Evolutionary conservation across 2,329 filamentous ascomycete species (phyloP), one percentile per base, ranked within the genome.

Genomic region (Coniella vitis): DNA sequence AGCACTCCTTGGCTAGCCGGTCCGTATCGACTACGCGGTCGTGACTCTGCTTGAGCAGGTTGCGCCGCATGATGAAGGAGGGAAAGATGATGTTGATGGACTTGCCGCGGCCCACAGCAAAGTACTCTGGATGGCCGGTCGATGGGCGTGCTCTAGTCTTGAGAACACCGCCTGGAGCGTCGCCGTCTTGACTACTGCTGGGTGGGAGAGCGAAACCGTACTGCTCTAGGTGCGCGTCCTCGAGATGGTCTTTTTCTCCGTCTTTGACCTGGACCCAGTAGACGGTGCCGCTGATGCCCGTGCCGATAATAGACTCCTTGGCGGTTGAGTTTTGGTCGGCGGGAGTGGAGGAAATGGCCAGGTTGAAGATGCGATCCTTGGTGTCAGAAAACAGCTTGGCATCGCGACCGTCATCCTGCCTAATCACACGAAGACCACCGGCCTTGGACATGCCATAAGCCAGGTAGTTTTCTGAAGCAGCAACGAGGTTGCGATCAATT

Each of bases 111-210:
- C 91, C 90, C 55, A 98, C 88, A 38, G 90, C 93, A 63, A 98
- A 97, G 68, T 90, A 94, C 54, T 95, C 89, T 1, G 90, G 86
- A 63, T 96, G 90, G 54, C 82, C 83, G 46, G 86, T 89, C 54
- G 90, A 96, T 54, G 87, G 84, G 63, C 93, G 89, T 45, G 91
- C 91, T 54, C 94, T 84, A 29, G 93, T 98, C 81, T 97, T 97
- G 60, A 97, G 78, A 60, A 95, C 87, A 55, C 90, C 91, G 46
- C 90, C 90, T 40, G 90, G 89, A 34, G 87, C 85, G 62, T 95
- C 94, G 20, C 51, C 51, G 58, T 96, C 91, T 57, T 89, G 86
- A 12, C 85, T 81, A 48, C 82, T 83, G 60, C 90, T 86, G 1
- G 93, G 90, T 16, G 93, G 91, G 56, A 98, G 84, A 48, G 91